Evolutionary conservation across 2,329 filamentous ascomycete genomes (phyloP), one percentile per base, ranked within the genome.

Genomic region (Colletotrichum sp.): DNA sequence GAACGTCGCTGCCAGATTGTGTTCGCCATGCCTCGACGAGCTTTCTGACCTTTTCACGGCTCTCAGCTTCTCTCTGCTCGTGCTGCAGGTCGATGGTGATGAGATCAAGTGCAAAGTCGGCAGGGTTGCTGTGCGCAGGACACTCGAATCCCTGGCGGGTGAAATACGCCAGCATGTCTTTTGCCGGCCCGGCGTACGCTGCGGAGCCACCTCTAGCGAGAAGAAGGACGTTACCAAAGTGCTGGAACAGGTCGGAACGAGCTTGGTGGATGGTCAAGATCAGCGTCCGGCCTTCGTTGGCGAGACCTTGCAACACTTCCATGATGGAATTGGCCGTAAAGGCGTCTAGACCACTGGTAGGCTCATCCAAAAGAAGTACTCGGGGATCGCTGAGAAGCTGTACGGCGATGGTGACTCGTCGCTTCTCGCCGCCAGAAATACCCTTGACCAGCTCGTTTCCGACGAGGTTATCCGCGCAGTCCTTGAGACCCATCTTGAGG

Each of bases 251-350:
- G 77, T 95, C 93, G 0, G 93, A 95, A 4, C 94, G 91, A 2
- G 94, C 92, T 82, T 96, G 94, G 74, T 96, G 94, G 44, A 96
- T 95, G 0, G 94, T 95, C n/a, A 95, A 87, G 59, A 96, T 91
- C 2, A 96, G 83, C 0, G 94, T 96, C 8, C 94, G 90, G 2
- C 94, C 94, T 84, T 96, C 94, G 26, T 91, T 90, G 1, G 94
- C 93, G 4, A 96, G 87, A 3, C 92, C 92, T 28, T 91, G 89
- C 1, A 96, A 88, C 4, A 96, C 93, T 76, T 95, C 93, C 84
- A 95, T 92, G 77, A 96, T 95, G 2, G 94, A 95, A 69, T 90
- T 92, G 2, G 94, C 94, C 0, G 94, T 96, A 79, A 96, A 96
- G 0, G 94, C 93, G 80, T 96, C 95, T 0, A 96, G 85, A 0